Evolutionary conservation across 2,329 filamentous ascomycete species (phyloP).

Genomic region (Trichoderma atroviride): DNA sequence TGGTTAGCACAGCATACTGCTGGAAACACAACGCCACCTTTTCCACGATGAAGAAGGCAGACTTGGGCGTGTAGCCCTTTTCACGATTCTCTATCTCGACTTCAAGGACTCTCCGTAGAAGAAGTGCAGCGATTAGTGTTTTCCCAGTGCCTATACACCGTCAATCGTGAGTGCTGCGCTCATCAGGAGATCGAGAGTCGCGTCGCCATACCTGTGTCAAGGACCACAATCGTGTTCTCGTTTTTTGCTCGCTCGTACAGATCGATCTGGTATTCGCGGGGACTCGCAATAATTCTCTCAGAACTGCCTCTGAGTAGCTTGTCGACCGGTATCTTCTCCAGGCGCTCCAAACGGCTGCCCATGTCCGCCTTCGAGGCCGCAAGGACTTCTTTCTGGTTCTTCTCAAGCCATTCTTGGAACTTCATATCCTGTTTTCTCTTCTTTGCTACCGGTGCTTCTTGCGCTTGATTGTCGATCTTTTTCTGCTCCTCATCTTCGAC

Average conservation of each 20-base stretch:
- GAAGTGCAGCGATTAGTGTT: constrained; percentile 88
- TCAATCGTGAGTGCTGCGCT: background rate
- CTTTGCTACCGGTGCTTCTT: constrained; percentile 48
- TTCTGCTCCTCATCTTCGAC: constrained; percentile 13
- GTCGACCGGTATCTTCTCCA: constrained; percentile 37
- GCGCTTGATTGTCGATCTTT: constrained; percentile 34
- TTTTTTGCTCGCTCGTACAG: constrained; percentile 85
- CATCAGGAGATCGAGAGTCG: background rate
- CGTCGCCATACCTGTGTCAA: constrained; percentile 73
- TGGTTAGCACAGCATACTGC: constrained; percentile 78
- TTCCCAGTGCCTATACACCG: constrained; percentile 77
- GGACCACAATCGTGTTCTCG: constrained; percentile 86
- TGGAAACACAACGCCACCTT: constrained; percentile 90
- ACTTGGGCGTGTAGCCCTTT: constrained; percentile 60
- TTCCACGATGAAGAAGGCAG: constrained; percentile 88
- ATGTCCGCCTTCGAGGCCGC: constrained; percentile 32
- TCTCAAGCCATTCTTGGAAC: constrained; percentile 50
- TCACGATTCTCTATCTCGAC: constrained; percentile 73
- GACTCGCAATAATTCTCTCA: constrained; percentile 68
- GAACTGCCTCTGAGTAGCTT: constrained; percentile 30
- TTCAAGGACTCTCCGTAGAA: constrained; percentile 76
- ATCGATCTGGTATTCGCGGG: constrained; percentile 89
- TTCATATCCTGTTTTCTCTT: constrained; percentile 54
- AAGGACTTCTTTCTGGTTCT: constrained; percentile 44
- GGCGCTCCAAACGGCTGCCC: constrained; percentile 32